Evolutionary conservation across 768 basidiomycete species (phyloP).

Genomic region (Paxillus involutus): DNA sequence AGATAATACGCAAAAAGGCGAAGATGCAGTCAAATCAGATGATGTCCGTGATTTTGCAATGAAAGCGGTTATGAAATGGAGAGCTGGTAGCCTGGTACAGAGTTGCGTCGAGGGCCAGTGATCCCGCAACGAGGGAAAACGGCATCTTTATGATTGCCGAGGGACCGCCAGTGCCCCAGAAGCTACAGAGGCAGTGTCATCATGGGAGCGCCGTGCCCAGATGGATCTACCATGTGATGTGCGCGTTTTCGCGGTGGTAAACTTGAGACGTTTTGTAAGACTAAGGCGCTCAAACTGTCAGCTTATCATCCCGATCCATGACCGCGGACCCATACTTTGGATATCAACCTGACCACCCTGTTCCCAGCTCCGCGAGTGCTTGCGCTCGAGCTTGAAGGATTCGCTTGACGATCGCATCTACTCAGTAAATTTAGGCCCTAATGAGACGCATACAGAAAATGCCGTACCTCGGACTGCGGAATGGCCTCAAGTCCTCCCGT

Average conservation of each 20-base stretch:
- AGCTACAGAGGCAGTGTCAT: slow-evolving; percentile 56
- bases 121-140: slow-evolving; percentile 13
- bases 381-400: slow-evolving; percentile 45
- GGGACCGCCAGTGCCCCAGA: slow-evolving; percentile 16
- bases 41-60: slow-evolving; percentile 17
- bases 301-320: slow-evolving; percentile 8
- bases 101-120: slow-evolving; percentile 9
- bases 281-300: slow-evolving; percentile 14
- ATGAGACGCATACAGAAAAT: slow-evolving; percentile 9
- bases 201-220: slow-evolving; percentile 47
- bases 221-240: slow-evolving; percentile 65
- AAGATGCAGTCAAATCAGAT: slow-evolving; percentile 5
- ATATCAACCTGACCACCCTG: slow-evolving; percentile 40
- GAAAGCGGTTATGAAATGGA: slow-evolving; percentile 15
- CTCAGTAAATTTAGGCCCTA: slow-evolving; percentile 31
- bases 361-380: slow-evolving; percentile 66
- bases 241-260: slow-evolving; percentile 60
- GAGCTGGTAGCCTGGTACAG: slow-evolving; percentile 7
- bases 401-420: slow-evolving; percentile 39
- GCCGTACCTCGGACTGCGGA: slow-evolving; percentile 34
- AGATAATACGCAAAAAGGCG: slow-evolving; percentile 6
- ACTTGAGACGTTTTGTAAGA: slow-evolving; percentile 49
- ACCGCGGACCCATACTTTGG: slow-evolving; percentile 21
- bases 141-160: slow-evolving; percentile 21
- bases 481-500: slow-evolving; percentile 28